Evolutionary conservation across 352 stramenopile genomes (phyloP).

Genomic region (Phytophthora podocarpi): DNA sequence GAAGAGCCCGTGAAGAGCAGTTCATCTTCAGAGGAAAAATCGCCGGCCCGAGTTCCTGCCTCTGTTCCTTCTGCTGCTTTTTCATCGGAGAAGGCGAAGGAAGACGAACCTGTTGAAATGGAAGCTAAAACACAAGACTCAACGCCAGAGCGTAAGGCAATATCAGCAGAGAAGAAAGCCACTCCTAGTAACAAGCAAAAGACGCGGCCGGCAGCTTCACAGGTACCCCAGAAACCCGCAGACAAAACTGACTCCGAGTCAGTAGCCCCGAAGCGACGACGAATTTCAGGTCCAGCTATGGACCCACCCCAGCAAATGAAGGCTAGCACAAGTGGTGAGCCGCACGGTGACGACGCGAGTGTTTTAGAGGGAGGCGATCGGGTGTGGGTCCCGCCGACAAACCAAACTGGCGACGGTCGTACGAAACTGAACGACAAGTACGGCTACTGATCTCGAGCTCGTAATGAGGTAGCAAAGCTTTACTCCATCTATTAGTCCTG

Average conservation of each 20-base stretch:
- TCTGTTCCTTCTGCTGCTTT: not conserved
- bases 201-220: not conserved
- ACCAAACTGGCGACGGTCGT: slow-evolving; percentile 84
- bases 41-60: not conserved
- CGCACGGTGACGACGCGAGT: slow-evolving; percentile 7
- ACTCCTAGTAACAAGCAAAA: not conserved
- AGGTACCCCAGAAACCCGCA: not conserved
- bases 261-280: slow-evolving; percentile 40
- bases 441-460: too few relatives aligned
- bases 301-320: slow-evolving; percentile 15
- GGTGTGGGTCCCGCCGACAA: slow-evolving; percentile 77
- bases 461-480: too few relatives aligned
- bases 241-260: not conserved
- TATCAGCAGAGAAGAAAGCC: slow-evolving; percentile 1
- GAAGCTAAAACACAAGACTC: not conserved
- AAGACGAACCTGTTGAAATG: not conserved
- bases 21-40: not conserved
- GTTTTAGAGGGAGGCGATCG: slow-evolving; percentile 76
- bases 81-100: not conserved
- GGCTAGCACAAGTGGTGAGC: not conserved
- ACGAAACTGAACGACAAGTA: slow-evolving; percentile 88
- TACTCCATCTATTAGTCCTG: slow-evolving; percentile 5
- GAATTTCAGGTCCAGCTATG: slow-evolving; percentile 43
- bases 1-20: not conserved
- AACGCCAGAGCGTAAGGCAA: not conserved